These are phyloP conservation scores for Plectosphaerella cucumerina DNA, from an alignment of 2,329 filamentous ascomycete genomes.

Conservation along the genomic window DNA sequence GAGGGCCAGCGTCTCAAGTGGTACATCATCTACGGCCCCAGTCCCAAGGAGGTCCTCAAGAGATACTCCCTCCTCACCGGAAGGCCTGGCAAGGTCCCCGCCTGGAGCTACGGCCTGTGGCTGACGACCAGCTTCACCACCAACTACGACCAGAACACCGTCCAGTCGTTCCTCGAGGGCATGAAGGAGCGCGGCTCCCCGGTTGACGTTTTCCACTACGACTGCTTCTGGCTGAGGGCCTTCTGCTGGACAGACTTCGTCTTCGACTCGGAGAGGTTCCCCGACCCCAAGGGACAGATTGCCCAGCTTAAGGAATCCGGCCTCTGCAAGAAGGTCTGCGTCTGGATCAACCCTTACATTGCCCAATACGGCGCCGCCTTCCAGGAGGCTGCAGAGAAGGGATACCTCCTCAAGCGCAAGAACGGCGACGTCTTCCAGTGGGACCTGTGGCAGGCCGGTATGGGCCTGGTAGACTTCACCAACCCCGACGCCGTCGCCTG, in stretches of 20 bases:
- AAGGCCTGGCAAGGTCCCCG: conserved; percentile 58
- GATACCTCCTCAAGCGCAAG: conserved; percentile 65
- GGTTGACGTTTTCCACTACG: conserved; percentile 71
- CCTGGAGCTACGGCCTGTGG: conserved; percentile 75
- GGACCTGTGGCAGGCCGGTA: conserved; percentile 74
- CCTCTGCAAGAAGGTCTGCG: conserved; percentile 60
- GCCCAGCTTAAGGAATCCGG: conserved; percentile 58
- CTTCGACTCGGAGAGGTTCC: conserved; percentile 65
- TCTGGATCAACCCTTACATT: conserved; percentile 75
- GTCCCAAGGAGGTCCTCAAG: conserved; percentile 66
- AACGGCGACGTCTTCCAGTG: conserved; percentile 71
- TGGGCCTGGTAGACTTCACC: conserved; percentile 71
- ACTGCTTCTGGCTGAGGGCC: conserved; percentile 74
- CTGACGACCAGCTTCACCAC: conserved; percentile 74
- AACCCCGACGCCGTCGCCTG: conserved; percentile 64
- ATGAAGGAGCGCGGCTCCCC: conserved; percentile 63
- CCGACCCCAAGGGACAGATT: conserved; percentile 63
- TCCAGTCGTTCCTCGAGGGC: conserved; percentile 63
- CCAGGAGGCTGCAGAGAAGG: conserved; percentile 57
- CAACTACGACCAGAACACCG: conserved; percentile 66
- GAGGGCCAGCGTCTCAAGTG: conserved; percentile 68
- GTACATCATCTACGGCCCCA: conserved; percentile 68
- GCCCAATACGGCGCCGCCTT: conserved; percentile 67
- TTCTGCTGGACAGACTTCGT: conserved; percentile 74
- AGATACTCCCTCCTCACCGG: conserved; percentile 67